Evolutionary conservation across 225 moss, liverwort and hornwort species (phyloP), one percentile per base, ranked within the genome.

Genomic region (Antitrichia curtipendula): DNA sequence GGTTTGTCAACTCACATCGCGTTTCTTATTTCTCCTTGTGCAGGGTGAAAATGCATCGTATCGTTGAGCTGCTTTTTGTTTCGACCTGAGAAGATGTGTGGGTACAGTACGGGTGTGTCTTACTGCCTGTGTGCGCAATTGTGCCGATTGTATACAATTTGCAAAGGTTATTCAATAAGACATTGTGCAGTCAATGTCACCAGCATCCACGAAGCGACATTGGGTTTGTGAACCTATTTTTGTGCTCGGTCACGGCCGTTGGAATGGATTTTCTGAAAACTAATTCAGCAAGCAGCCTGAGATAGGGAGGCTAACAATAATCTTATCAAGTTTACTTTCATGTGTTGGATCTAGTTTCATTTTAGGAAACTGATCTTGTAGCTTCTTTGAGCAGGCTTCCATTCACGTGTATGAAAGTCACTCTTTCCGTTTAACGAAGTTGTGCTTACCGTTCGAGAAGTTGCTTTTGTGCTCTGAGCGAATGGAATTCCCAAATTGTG

Each of bases 11-110:
- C 77, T 80, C 62, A n/a, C 23, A 43, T 79, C 49, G 22, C n/a
- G 43, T 75, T n/a, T 86, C 86, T 86, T 49, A 15, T 88, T 47
- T 68, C 52, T 57, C 77, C 10, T 82, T 90, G 89, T 89, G 87
- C 92, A 92, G 92, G 82, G 68, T 87, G 85, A 45, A 90, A 59
- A 45, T 40, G 50, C 57, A 80, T 84, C 71, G 27, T 75, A 68
- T 84, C 52, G 34, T 86, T 43, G 29, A 91, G 86, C 83, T 79
- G 79, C 28, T 41, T 57, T 80, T 68, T 85, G n/a, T 62, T 86
- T 73, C 65, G 68, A 77, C 64, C 54, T 58, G 64, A 41, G 86
- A 70, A 86, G 60, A 75, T 54, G 36, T 75, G 80, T 85, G 85
- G 82, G 65, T 82, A 53, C 82, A 62, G 21, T 28, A 80, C 49